A percentile compares a stretch with the other conserved stretches of the same genome.
phyloP scores from a whole-genome alignment of 805 yeast genomes.

The Candida takata region DNA sequence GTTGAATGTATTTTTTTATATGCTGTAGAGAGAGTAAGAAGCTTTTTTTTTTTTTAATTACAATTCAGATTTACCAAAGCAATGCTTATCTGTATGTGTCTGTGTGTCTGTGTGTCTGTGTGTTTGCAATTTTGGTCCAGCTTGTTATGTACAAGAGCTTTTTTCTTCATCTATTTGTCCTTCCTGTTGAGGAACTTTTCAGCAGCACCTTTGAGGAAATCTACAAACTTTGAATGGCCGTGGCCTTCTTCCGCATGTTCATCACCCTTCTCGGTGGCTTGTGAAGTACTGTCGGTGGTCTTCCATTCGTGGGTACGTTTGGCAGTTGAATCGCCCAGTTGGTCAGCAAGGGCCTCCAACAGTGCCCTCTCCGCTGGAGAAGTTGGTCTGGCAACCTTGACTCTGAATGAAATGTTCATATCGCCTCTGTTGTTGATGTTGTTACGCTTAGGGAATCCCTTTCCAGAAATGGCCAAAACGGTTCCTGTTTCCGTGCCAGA shows the following conservation, averaged over 20 bases:
- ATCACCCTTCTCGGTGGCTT: constrained; percentile 1
- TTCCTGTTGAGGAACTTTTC: constrained; percentile 13
- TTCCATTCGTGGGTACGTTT: constrained; percentile 40
- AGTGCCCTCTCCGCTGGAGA: constrained; percentile 83
- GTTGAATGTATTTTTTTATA: too few species aligned
- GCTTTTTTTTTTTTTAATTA: too few species aligned
- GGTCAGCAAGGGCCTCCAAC: constrained; percentile 91
- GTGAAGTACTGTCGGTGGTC: background rate
- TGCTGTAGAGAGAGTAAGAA: too few species aligned
- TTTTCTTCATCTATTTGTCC: constrained; percentile 3
- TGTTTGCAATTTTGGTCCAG: background rate
- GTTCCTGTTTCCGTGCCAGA: constrained; percentile 79
- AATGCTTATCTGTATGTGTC: too few species aligned
- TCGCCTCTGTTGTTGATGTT: constrained; percentile 64
- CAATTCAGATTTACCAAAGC: too few species aligned
- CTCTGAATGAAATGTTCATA: constrained; percentile 65
- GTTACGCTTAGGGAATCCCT: constrained; percentile 72
- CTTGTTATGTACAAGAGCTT: background rate
- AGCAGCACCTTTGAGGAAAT: constrained; percentile 14
- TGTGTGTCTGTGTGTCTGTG: too few species aligned
- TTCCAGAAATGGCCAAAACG: constrained; percentile 67
- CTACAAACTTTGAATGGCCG: constrained; percentile 12
- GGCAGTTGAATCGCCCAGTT: constrained; percentile 75
- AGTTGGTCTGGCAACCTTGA: constrained; percentile 65
- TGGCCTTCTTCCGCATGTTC: constrained; percentile 2